These are phyloP conservation scores for Volvox africanus DNA, from an alignment of 139 green algal species.

Conservation along the genomic window DNA sequence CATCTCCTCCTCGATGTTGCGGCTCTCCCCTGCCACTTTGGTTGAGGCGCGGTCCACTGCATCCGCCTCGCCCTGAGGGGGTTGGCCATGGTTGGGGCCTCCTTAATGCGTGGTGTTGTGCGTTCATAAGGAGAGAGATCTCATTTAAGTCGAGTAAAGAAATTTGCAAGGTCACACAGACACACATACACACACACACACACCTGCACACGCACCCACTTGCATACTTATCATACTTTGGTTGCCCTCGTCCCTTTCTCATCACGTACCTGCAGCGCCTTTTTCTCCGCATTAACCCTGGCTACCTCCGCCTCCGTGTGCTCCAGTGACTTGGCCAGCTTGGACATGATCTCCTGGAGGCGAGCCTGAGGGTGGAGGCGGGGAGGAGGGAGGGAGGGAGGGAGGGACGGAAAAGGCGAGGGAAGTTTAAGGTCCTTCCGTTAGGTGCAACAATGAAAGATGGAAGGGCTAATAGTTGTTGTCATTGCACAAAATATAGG, in stretches of 20 bases:
- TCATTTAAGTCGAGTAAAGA: too few relatives aligned
- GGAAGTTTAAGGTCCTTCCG: not conserved
- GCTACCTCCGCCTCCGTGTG: constrained; percentile 75
- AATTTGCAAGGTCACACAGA: too few relatives aligned
- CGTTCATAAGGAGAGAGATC: too few relatives aligned
- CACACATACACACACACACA: too few relatives aligned
- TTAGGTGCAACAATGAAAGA: too few relatives aligned
- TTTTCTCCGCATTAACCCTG: constrained; percentile 54
- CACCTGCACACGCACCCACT: too few relatives aligned
- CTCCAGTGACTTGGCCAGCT: constrained; percentile 72
- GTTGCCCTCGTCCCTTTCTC: too few relatives aligned
- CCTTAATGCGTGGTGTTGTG: too few relatives aligned
- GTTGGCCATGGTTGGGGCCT: not conserved
- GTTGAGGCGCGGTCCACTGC: constrained; percentile 59
- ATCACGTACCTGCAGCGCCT: constrained; percentile 51
- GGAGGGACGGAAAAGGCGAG: not conserved
- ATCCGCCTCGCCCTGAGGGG: constrained; percentile 49
- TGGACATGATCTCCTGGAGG: constrained; percentile 68
- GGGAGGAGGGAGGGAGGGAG: not conserved
- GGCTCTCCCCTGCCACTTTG: constrained; percentile 55
- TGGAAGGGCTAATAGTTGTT: too few relatives aligned
- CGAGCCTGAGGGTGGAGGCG: constrained; percentile 38
- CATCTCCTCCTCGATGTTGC: constrained; percentile 72
- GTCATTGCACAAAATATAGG: too few relatives aligned
- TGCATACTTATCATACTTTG: not conserved